A percentile compares a stretch with the other conserved stretches of the same genome.
Evolutionary conservation across 1,284 basidiomycete genomes (phyloP).

Genomic region (Naganishia cerealis): DNA sequence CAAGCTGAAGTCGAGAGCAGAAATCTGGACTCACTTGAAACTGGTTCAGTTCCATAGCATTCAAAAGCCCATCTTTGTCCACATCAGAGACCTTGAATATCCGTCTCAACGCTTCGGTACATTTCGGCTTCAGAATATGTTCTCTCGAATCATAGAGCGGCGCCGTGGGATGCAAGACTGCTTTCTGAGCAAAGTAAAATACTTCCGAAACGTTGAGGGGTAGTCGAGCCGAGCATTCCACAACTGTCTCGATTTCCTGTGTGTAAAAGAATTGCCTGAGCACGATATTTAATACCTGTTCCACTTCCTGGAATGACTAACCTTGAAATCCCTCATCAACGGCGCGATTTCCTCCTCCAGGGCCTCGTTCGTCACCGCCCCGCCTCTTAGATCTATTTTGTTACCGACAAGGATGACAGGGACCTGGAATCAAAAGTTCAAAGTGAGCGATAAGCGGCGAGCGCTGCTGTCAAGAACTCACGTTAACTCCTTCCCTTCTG

Average conservation of each 20-base stretch:
- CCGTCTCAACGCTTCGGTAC: constrained; percentile 79
- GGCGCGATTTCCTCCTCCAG: constrained; percentile 91
- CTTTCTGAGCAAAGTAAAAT: constrained; percentile 99
- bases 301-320: constrained; percentile 42
- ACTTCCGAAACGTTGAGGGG: constrained; percentile 93
- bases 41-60: constrained; percentile 88
- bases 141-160: constrained; percentile 95
- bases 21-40: constrained; percentile 69
- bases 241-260: constrained; percentile 95
- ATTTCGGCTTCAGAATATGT: constrained; percentile 93
- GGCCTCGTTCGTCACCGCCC: constrained; percentile 88
- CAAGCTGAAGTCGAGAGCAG: background rate
- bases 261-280: constrained; percentile 36
- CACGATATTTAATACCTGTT: background rate
- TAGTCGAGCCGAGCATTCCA: constrained; percentile 89
- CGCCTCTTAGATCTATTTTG: constrained; percentile 93
- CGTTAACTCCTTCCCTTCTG: constrained; percentile 89
- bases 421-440: constrained; percentile 61
- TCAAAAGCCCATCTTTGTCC: constrained; percentile 90
- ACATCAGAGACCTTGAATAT: constrained; percentile 95
- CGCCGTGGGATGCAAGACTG: constrained; percentile 93
- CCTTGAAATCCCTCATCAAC: constrained; percentile 97
- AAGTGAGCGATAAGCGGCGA: background rate
- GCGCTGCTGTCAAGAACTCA: constrained; percentile 50
- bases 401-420: constrained; percentile 97